Conservation (phyloP, 2,329 filamentous ascomycete species). For the Fusarium sp. region DNA sequence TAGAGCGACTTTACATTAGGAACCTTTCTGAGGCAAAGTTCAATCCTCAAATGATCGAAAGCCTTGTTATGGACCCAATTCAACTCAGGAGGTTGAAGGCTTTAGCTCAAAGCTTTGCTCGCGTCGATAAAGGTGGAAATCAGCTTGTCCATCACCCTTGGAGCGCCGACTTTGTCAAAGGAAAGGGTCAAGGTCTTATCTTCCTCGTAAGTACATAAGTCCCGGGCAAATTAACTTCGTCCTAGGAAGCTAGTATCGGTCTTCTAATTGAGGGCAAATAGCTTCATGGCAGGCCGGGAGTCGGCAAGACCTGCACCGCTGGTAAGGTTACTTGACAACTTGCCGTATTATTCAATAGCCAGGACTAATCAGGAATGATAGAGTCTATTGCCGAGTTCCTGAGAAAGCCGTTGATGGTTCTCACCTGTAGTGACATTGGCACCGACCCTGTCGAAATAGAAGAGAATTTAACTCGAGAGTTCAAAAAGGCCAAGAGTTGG, state of each 20-base stretch:
- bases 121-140: constrained; percentile 37
- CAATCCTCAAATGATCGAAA: constrained; percentile 49
- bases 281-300: constrained; percentile 42
- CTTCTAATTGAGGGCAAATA: not conserved
- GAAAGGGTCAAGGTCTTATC: constrained; percentile 45
- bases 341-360: too few relatives aligned
- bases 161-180: constrained; percentile 46
- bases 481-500: constrained; percentile 44
- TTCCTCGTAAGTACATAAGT: constrained; percentile 30
- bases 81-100: constrained; percentile 5
- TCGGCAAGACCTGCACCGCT: constrained; percentile 51
- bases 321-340: constrained; percentile 32
- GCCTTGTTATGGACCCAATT: constrained; percentile 50
- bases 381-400: constrained; percentile 55
- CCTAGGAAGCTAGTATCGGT: too few relatives aligned
- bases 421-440: constrained; percentile 48
- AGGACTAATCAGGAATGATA: constrained; percentile 13
- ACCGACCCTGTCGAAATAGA: constrained; percentile 35
- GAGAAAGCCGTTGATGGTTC: constrained; percentile 50
- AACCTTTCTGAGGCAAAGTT: constrained; percentile 45
- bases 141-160: constrained; percentile 18
- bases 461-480: constrained; percentile 23
- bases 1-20: constrained; percentile 45
- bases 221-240: too few relatives aligned
- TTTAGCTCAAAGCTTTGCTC: constrained; percentile 44